phyloP scores from a whole-genome alignment of 1,284 basidiomycete genomes.

The Ustilago esculenta region DNA sequence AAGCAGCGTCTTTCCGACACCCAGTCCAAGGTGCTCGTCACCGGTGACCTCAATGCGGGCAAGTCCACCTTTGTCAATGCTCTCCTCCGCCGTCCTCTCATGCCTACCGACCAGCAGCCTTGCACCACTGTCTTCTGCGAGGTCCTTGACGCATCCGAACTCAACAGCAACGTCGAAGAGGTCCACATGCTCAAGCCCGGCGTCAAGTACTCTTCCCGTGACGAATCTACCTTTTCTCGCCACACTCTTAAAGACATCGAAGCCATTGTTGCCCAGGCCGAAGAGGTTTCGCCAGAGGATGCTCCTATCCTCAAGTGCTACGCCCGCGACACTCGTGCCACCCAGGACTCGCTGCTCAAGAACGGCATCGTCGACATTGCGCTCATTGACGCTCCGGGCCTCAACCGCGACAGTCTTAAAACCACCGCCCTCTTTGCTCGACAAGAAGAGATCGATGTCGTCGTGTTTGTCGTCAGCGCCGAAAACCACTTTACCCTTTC shows the following conservation, averaged over 20 bases:
- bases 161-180: conserved; percentile 78
- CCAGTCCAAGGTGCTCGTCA: conserved; percentile 94
- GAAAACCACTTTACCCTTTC: conserved; percentile 99
- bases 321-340: conserved; percentile 50
- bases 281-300: conserved; percentile 74
- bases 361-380: conserved; percentile 98
- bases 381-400: conserved; percentile 96
- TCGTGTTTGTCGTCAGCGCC: conserved; percentile 97
- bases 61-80: conserved; percentile 99
- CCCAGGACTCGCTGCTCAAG: conserved; percentile 70
- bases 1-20: conserved; percentile 87
- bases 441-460: conserved; percentile 97
- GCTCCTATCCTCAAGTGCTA: conserved; percentile 68
- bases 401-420: conserved; percentile 94
- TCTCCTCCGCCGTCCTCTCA: conserved; percentile 77
- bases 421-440: conserved; percentile 95
- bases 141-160: conserved; percentile 90
- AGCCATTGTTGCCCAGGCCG: conserved; percentile 76
- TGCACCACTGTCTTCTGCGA: conserved; percentile 98
- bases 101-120: conserved; percentile 98
- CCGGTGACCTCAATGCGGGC: conserved; percentile 98
- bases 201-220: conserved; percentile 76
- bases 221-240: conserved; percentile 81
- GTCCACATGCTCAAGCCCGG: conserved; percentile 75
- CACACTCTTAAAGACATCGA: conserved; percentile 79